These are phyloP conservation scores for Pleurotus sapidus DNA, from an alignment of 768 basidiomycete species.

Conservation along the genomic window DNA sequence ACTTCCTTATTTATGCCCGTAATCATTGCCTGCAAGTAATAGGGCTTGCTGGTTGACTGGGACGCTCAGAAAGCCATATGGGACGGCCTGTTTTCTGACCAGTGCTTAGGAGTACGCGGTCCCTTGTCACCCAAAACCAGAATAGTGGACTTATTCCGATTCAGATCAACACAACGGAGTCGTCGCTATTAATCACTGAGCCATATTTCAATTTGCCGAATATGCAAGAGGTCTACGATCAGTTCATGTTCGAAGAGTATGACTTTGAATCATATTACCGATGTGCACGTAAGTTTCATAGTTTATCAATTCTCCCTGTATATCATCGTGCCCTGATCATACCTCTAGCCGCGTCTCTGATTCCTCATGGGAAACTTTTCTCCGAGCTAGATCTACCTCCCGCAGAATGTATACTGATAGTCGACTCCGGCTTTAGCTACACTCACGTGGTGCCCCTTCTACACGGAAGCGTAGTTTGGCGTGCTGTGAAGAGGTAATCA, in stretches of 20 bases:
- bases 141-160: neutral
- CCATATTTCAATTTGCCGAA: slow-evolving; percentile 93
- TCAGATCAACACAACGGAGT: slow-evolving; percentile 71
- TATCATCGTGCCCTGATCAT: slow-evolving; percentile 10
- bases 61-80: slow-evolving; percentile 93
- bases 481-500: slow-evolving; percentile 75
- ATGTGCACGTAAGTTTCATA: slow-evolving; percentile 64
- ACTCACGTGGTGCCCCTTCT: slow-evolving; percentile 89
- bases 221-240: slow-evolving; percentile 90
- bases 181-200: slow-evolving; percentile 85
- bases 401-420: slow-evolving; percentile 77
- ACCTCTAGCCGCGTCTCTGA: slow-evolving; percentile 69
- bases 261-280: slow-evolving; percentile 84
- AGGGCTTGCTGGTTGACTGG: slow-evolving; percentile 96
- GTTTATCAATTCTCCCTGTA: slow-evolving; percentile 1
- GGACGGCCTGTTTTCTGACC: slow-evolving; percentile 83
- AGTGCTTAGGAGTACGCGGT: slow-evolving; percentile 57
- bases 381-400: slow-evolving; percentile 39
- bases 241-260: slow-evolving; percentile 96
- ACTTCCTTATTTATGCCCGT: slow-evolving; percentile 6
- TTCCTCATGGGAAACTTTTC: slow-evolving; percentile 76
- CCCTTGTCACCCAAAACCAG: neutral
- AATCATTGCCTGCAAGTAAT: slow-evolving; percentile 11
- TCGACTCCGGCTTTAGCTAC: slow-evolving; percentile 94
- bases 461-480: slow-evolving; percentile 70